Conservation (phyloP, 2,329 filamentous ascomycete genomes). For the Arachnopeziza araneosa region DNA sequence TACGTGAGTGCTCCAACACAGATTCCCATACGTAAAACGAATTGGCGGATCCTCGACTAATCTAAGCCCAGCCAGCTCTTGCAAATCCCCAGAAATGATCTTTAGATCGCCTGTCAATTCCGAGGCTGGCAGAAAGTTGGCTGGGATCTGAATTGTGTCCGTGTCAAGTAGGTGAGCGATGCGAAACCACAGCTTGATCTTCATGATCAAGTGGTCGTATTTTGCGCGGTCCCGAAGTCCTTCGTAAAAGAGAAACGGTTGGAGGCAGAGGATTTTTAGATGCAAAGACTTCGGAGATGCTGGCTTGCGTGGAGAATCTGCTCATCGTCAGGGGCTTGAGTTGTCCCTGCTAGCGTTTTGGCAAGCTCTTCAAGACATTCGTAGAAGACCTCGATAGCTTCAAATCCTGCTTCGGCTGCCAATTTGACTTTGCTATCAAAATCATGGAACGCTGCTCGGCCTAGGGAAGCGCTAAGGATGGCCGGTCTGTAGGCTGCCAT, state of each 20-base stretch:
- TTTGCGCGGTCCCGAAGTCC: constrained; percentile 58
- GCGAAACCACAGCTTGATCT: constrained; percentile 66
- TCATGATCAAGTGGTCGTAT: constrained; percentile 51
- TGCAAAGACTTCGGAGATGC: constrained; percentile 51
- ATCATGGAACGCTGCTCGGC: constrained; percentile 63
- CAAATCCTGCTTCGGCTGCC: constrained; percentile 41
- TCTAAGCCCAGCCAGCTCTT: constrained; percentile 61
- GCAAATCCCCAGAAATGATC: constrained; percentile 57
- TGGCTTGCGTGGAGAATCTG: constrained; percentile 45
- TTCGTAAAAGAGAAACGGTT: constrained; percentile 75
- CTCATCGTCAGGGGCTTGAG: constrained; percentile 1
- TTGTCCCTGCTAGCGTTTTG: constrained; percentile 34
- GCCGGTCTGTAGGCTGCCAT: constrained; percentile 45
- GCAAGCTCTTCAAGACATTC: constrained; percentile 65
- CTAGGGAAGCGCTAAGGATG: constrained; percentile 73
- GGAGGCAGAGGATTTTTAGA: constrained; percentile 61
- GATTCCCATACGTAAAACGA: constrained; percentile 65
- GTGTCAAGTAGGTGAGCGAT: constrained; percentile 59
- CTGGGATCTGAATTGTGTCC: constrained; percentile 68
- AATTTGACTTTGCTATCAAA: constrained; percentile 62
- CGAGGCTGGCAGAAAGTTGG: constrained; percentile 50
- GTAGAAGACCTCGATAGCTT: constrained; percentile 69
- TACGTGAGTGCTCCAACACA: constrained; percentile 67
- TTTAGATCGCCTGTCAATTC: constrained; percentile 43
- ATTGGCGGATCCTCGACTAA: constrained; percentile 48